phyloP scores from a whole-genome alignment of 2,329 filamentous ascomycete species.

The Neonectria sp. region DNA sequence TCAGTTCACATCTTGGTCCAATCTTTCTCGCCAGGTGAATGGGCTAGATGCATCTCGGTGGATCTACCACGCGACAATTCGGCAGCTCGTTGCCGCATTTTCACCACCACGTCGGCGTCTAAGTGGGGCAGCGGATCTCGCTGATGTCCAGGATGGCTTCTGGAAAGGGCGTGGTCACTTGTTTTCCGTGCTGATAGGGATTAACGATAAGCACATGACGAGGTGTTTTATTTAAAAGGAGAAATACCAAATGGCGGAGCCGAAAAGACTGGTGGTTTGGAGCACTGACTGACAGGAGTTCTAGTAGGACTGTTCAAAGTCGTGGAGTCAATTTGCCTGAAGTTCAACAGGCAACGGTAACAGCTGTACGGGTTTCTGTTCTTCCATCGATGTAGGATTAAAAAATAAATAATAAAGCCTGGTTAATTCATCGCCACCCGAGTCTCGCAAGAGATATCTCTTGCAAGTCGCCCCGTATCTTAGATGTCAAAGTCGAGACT shows the following conservation, averaged over 20 bases:
- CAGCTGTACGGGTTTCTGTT: too few relatives aligned
- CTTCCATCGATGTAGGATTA: too few relatives aligned
- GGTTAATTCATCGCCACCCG: too few relatives aligned
- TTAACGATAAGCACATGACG: not conserved
- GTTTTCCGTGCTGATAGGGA: not conserved
- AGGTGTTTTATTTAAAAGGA: not conserved
- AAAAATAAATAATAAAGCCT: too few relatives aligned
- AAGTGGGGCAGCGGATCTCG: conserved; percentile 2
- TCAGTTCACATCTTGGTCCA: too few relatives aligned
- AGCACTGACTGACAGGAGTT: too few relatives aligned
- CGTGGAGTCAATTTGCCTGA: too few relatives aligned
- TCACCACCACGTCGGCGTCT: not conserved
- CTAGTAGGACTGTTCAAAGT: too few relatives aligned
- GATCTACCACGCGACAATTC: conserved; percentile 7
- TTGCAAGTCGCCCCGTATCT: too few relatives aligned
- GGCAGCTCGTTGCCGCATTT: conserved; percentile 1
- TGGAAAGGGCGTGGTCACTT: not conserved
- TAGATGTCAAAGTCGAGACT: not conserved
- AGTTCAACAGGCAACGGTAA: too few relatives aligned
- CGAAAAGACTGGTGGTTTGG: too few relatives aligned
- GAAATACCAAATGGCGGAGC: not conserved
- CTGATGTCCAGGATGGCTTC: not conserved
- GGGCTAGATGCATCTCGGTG: conserved; percentile 5
- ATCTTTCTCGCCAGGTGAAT: not conserved
- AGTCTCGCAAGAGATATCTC: too few relatives aligned